Percentiles rank a stretch among this genome's conserved stretches.
Evolutionary conservation across 495 filamentous ascomycete genomes (phyloP).

Genomic region (Xylona heveae): DNA sequence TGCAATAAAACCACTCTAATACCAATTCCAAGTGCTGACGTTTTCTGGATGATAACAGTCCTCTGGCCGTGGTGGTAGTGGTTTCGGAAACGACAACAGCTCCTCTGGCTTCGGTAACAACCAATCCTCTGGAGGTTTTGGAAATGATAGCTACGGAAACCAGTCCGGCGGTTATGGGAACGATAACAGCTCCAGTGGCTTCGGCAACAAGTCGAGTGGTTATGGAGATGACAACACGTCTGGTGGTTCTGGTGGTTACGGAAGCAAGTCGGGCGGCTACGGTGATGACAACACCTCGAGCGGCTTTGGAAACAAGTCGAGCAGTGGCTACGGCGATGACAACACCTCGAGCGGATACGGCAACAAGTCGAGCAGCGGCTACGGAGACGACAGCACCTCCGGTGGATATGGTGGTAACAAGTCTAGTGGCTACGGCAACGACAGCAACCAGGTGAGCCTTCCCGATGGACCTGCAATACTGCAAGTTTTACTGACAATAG

Average conservation of each 20-base stretch:
- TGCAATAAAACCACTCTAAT: too few species aligned
- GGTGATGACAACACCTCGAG: constrained; percentile 4
- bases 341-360: constrained; percentile 3
- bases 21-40: too few species aligned
- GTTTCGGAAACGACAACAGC: constrained; percentile 2
- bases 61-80: constrained; percentile 4
- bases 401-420: constrained; percentile 5
- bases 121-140: background rate
- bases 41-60: too few species aligned
- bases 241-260: constrained; percentile 1
- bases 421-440: constrained; percentile 3
- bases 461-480: too few species aligned
- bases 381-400: constrained; percentile 6
- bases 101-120: background rate
- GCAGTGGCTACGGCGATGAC: constrained; percentile 3
- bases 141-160: constrained; percentile 1
- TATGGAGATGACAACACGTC: constrained; percentile 4
- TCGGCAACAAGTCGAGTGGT: background rate
- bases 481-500: too few species aligned
- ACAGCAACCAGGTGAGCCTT: too few species aligned
- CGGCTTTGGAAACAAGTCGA: constrained; percentile 5
- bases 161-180: constrained; percentile 3
- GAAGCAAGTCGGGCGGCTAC: constrained; percentile 2
- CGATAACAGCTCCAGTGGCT: constrained; percentile 1
- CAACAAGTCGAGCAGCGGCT: constrained; percentile 5